phyloP scores from a whole-genome alignment of 208 protist species.

The Trypanosoma rangeli region DNA sequence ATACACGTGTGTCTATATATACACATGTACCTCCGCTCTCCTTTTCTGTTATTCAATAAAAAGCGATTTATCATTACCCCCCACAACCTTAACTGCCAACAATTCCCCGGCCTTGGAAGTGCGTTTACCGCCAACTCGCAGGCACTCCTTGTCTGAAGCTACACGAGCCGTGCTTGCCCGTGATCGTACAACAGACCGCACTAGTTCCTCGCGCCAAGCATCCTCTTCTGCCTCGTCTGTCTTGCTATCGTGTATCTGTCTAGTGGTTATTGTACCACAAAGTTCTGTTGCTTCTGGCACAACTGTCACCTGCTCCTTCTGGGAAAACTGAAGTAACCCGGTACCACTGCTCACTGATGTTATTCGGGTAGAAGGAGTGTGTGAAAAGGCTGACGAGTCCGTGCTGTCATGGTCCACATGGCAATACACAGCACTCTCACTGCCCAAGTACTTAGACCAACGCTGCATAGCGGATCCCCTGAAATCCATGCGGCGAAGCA shows the following conservation, averaged over 20 bases:
- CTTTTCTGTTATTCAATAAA: background rate
- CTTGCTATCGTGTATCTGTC: background rate
- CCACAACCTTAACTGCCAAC: background rate
- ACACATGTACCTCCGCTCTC: background rate
- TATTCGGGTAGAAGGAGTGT: background rate
- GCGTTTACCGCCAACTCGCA: background rate
- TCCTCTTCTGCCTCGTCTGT: slow-evolving; percentile 2
- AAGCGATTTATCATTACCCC: background rate
- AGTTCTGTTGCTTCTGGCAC: slow-evolving; percentile 8
- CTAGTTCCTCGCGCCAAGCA: slow-evolving; percentile 16
- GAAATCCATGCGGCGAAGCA: slow-evolving; percentile 5
- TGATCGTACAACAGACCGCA: slow-evolving; percentile 21
- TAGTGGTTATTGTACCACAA: background rate
- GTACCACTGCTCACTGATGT: slow-evolving; percentile 10
- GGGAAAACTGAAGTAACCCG: background rate
- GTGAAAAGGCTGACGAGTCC: slow-evolving; percentile 9
- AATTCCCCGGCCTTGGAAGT: background rate
- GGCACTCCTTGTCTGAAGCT: background rate
- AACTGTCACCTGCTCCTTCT: slow-evolving; percentile 15
- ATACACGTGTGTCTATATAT: background rate
- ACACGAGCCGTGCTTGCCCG: slow-evolving; percentile 14
- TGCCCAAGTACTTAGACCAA: slow-evolving; percentile 15
- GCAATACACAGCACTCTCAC: background rate
- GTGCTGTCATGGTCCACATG: slow-evolving; percentile 1
- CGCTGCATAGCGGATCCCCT: background rate